Evolutionary conservation across 768 basidiomycete species (phyloP).

Genomic region (Saitozyma sp.): DNA sequence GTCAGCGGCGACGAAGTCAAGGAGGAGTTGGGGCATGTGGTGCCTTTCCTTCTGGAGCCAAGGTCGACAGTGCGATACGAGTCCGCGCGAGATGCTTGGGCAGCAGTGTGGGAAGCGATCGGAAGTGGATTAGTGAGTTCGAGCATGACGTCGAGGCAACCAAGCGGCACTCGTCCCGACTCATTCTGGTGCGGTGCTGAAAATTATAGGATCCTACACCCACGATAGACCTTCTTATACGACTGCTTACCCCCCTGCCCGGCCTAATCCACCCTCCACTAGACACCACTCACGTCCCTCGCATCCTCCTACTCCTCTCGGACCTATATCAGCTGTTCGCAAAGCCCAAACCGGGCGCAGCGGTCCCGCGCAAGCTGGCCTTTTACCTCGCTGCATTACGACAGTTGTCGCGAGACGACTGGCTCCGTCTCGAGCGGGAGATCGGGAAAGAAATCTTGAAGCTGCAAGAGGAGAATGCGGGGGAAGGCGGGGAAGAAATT

Average conservation of each 20-base stretch:
- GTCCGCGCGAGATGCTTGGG: constrained; percentile 30
- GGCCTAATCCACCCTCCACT: constrained; percentile 37
- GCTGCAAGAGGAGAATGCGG: constrained; percentile 14
- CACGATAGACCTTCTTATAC: constrained; percentile 10
- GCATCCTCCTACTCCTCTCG: constrained; percentile 17
- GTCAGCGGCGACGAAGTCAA: constrained; percentile 17
- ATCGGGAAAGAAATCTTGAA: constrained; percentile 27
- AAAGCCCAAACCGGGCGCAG: constrained; percentile 20
- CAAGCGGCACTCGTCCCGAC: neutral
- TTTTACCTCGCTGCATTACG: constrained; percentile 37
- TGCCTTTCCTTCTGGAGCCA: constrained; percentile 41
- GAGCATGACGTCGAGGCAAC: neutral
- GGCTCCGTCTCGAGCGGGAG: constrained; percentile 31
- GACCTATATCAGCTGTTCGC: constrained; percentile 31
- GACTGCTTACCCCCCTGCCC: constrained; percentile 19
- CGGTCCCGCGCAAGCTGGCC: constrained; percentile 27
- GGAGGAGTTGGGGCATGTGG: constrained; percentile 12
- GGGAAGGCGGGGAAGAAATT: neutral
- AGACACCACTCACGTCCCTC: constrained; percentile 12
- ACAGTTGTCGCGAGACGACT: constrained; percentile 22
- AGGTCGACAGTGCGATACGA: constrained; percentile 38
- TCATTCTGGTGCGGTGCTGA: too few species aligned
- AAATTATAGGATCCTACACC: neutral
- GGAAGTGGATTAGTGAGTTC: constrained; percentile 17
- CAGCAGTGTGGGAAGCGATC: constrained; percentile 36